A percentile compares a stretch with the other conserved stretches of the same genome.
phyloP scores from a whole-genome alignment of 441 rosid species.

The Populus tomentosa region DNA sequence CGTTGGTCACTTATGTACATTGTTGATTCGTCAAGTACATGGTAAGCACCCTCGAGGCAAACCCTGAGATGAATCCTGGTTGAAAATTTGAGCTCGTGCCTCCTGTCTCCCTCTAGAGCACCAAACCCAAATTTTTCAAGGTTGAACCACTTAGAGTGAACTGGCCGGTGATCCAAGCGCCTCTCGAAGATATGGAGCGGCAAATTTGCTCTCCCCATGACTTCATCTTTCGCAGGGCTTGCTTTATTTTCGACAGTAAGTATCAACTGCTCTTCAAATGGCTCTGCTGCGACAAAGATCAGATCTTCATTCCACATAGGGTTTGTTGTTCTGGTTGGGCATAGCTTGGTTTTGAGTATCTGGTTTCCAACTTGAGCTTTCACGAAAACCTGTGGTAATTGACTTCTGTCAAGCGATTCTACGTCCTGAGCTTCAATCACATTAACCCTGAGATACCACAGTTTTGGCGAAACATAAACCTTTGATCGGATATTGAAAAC shows the following conservation, averaged over 20 bases:
- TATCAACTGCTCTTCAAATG: slow-evolving; percentile 75
- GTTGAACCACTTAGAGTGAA: slow-evolving; percentile 78
- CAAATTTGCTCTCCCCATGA: slow-evolving; percentile 47
- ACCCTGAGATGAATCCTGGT: slow-evolving; percentile 80
- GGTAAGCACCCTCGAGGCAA: slow-evolving; percentile 90
- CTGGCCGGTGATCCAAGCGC: slow-evolving; percentile 83
- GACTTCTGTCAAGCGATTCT: slow-evolving; percentile 55
- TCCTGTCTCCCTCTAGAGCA: slow-evolving; percentile 59
- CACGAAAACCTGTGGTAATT: slow-evolving; percentile 60
- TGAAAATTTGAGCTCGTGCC: slow-evolving; percentile 75
- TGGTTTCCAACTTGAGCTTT: slow-evolving; percentile 83
- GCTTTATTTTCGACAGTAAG: slow-evolving; percentile 67
- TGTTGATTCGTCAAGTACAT: slow-evolving; percentile 51
- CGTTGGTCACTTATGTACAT: slow-evolving; percentile 60
- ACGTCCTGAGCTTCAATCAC: slow-evolving; percentile 91
- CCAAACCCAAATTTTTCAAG: slow-evolving; percentile 78
- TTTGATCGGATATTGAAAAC: slow-evolving; percentile 63
- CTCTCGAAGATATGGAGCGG: slow-evolving; percentile 58
- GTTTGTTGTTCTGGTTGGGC: slow-evolving; percentile 45
- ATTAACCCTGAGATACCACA: slow-evolving; percentile 83
- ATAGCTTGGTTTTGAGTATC: slow-evolving; percentile 52
- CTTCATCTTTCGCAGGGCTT: slow-evolving; percentile 58
- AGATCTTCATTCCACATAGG: slow-evolving; percentile 84
- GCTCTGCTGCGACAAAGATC: slow-evolving; percentile 83
- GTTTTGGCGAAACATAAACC: slow-evolving; percentile 86